Conservation (phyloP, 164 flowering plant genomes). For the Chloranthus sessilifolius region DNA sequence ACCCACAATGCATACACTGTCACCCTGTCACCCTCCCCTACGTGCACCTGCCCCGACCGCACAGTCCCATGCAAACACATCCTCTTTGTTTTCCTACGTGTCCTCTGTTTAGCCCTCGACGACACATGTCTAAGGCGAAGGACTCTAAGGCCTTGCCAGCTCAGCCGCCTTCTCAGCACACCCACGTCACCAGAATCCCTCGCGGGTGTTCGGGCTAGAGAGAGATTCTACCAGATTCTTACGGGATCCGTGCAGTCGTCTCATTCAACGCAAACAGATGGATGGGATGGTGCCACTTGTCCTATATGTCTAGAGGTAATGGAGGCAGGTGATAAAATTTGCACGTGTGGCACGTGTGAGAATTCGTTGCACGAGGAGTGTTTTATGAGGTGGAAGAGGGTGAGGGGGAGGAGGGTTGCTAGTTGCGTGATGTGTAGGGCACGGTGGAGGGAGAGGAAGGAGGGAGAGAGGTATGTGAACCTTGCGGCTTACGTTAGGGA, state of each 20-base stretch:
- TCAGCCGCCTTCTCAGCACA: conserved; percentile 38
- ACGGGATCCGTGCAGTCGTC: conserved; percentile 6
- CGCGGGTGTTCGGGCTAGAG: conserved; percentile 41
- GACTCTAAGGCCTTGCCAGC: conserved; percentile 59
- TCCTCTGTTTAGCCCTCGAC: conserved; percentile 47
- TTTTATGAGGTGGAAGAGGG: conserved; percentile 65
- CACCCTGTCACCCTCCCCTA: conserved; percentile 40
- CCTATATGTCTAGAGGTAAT: conserved; percentile 83
- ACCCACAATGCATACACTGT: conserved; percentile 86
- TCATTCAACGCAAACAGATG: conserved; percentile 5
- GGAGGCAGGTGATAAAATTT: conserved; percentile 34
- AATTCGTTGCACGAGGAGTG: conserved; percentile 76
- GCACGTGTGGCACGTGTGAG: conserved; percentile 59
- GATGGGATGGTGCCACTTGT: conserved; percentile 45
- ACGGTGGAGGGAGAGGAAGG: conserved; percentile 49
- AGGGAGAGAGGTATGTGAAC: conserved; percentile 61
- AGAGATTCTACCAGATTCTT: conserved; percentile 53
- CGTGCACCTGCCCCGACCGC: conserved; percentile 87
- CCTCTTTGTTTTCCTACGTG: conserved; percentile 64
- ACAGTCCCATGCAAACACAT: conserved; percentile 85
- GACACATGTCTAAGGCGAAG: conserved; percentile 49
- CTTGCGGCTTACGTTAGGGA: conserved; percentile 46
- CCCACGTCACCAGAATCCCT: conserved; percentile 42
- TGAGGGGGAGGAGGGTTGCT: conserved; percentile 47
- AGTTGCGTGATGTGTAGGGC: conserved; percentile 85